Conservation (phyloP, 495 filamentous ascomycete species). For the Xylaria grammica region DNA sequence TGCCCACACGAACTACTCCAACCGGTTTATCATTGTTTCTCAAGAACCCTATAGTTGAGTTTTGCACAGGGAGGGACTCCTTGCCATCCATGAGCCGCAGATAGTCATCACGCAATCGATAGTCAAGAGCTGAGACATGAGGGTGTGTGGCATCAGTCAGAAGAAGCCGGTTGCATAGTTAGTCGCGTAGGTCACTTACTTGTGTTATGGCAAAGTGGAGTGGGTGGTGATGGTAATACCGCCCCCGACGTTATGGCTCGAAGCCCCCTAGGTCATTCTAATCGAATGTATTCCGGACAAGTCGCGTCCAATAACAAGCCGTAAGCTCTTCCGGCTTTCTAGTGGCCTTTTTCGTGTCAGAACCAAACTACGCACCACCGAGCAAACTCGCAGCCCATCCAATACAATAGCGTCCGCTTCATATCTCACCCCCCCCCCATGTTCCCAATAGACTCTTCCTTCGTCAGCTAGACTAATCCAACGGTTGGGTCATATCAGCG, state of each 20-base stretch:
- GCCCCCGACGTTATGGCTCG: conserved; percentile 4
- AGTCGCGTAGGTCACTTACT: too few relatives aligned
- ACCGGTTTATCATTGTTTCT: too few relatives aligned
- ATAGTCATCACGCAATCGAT: not conserved
- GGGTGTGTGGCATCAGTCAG: too few relatives aligned
- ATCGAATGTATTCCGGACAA: not conserved
- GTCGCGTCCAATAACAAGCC: not conserved
- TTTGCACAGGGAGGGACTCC: not conserved
- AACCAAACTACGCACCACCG: conserved; percentile 6
- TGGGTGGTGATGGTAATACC: not conserved
- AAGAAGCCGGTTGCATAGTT: too few relatives aligned
- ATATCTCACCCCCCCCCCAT: not conserved
- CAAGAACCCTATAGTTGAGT: too few relatives aligned
- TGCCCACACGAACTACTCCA: too few relatives aligned
- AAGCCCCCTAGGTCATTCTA: conserved; percentile 8
- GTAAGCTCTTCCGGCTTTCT: not conserved
- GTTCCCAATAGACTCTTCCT: not conserved
- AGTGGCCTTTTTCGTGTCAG: conserved; percentile 2
- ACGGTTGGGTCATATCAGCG: not conserved
- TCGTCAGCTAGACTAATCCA: not conserved
- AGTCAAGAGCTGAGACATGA: too few relatives aligned
- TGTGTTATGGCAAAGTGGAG: too few relatives aligned
- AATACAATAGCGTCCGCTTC: not conserved
- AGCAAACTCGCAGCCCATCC: not conserved
- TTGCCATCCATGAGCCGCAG: not conserved